Evolutionary conservation across 2,329 filamentous ascomycete species (phyloP), one percentile per base, ranked within the genome.

Genomic region (Diaporthe humulicola): DNA sequence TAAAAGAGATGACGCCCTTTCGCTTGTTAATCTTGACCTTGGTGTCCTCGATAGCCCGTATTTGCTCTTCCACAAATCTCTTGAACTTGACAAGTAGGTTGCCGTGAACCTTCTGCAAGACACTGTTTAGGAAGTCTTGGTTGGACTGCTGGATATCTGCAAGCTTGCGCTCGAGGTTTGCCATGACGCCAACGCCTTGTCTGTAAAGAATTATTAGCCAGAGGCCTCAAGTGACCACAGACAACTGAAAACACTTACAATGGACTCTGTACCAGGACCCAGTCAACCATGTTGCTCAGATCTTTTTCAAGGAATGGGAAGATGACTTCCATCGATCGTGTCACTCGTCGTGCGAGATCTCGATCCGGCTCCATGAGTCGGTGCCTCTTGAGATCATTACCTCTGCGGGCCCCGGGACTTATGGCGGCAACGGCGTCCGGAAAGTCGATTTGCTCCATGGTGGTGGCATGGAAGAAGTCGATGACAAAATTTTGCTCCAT

Each of bases 11-110:
- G 73, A 99, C 95, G 15, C 97, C 96, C 86, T 97, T 98, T 78
- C 97, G 93, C 88, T 98, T 98, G 88, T 98, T 98, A 85, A 98
- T 95, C 87, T 98, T 98, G 83, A 99, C 96, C 85, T 98, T 98
- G 52, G 96, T 98, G 76, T 98, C 97, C 84, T 98, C 97, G 77
- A 98, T 98, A 7, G 95, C 96, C 36, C 95, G 94, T 75, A 98
- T 94, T 82, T 99, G 97, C 77, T 98, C 95, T 78, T 98, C 96
- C 12, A 98, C 92, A 79, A 98, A 98, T 77, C 94, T 95, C 76
- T 90, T 92, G 86, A 98, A 98, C 3, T 94, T 90, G 3, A 90
- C 89, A 78, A 93, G 91, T 25, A 98, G 87, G 56, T 90, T 90
- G 73, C 91, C 90, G 78, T 97, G 94, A 14, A 98, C 87, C 80